Conservation (phyloP, 169 alveolate species). For the Babesia microti region DNA sequence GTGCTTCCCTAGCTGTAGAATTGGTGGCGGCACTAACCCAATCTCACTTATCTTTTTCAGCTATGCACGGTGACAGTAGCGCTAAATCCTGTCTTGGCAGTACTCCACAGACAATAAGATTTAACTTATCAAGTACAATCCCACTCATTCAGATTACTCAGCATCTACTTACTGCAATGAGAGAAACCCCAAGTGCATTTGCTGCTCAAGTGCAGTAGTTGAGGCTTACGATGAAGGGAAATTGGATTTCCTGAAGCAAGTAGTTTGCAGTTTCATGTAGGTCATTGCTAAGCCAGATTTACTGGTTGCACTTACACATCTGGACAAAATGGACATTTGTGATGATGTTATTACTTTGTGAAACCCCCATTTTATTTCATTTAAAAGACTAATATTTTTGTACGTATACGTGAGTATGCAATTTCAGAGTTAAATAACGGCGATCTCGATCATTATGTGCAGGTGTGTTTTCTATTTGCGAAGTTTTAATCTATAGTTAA, state of each 20-base stretch:
- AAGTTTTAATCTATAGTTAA: too few species aligned
- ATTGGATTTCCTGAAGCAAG: constrained; percentile 25
- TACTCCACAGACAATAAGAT: constrained; percentile 49
- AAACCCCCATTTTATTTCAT: too few species aligned
- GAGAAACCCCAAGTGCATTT: constrained; percentile 45
- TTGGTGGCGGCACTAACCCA: constrained; percentile 49
- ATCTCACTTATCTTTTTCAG: constrained; percentile 43
- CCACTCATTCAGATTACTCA: constrained; percentile 15
- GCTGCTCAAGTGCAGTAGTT: constrained; percentile 49
- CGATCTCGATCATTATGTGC: too few species aligned
- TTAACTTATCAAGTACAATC: constrained; percentile 37
- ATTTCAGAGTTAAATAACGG: too few species aligned
- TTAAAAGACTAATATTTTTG: too few species aligned
- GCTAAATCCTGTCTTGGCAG: constrained; percentile 44
- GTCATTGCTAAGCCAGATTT: constrained; percentile 10
- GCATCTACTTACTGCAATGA: constrained; percentile 28
- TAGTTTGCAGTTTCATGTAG: constrained; percentile 7
- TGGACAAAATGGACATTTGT: constrained; percentile 5
- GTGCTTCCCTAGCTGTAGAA: constrained; percentile 56
- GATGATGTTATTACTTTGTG: too few species aligned
- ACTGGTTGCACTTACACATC: constrained; percentile 13
- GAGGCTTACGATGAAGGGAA: constrained; percentile 15
- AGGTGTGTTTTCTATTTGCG: too few species aligned
- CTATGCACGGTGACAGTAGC: constrained; percentile 24
- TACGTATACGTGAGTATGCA: too few species aligned